Percentiles rank a stretch among this genome's conserved stretches.
phyloP scores from a whole-genome alignment of 2,329 filamentous ascomycete species.

The Cytospora leucostoma region DNA sequence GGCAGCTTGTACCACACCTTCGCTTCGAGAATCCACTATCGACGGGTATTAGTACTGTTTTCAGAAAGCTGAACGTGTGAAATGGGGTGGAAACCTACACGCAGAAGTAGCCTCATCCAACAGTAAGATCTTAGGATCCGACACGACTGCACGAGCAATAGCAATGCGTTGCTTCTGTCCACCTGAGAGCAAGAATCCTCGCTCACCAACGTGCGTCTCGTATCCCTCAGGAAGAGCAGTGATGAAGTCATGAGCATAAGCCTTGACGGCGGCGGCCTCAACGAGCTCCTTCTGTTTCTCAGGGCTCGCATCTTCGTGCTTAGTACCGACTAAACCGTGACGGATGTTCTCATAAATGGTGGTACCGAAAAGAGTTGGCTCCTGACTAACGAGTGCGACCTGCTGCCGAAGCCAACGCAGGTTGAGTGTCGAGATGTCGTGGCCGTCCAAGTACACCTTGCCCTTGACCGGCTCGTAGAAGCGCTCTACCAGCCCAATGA shows the following conservation, averaged over 20 bases:
- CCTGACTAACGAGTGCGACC: constrained; percentile 89
- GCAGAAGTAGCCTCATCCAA: constrained; percentile 82
- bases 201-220: constrained; percentile 91
- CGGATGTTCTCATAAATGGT: constrained; percentile 88
- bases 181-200: constrained; percentile 88
- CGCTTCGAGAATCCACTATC: constrained; percentile 89
- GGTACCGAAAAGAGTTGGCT: constrained; percentile 86
- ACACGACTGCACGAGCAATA: constrained; percentile 87
- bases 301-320: constrained; percentile 66
- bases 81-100: constrained; percentile 13
- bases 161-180: constrained; percentile 97
- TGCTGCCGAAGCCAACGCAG: constrained; percentile 89
- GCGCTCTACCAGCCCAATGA: constrained; percentile 88
- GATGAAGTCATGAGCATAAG: constrained; percentile 95
- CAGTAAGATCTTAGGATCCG: constrained; percentile 86
- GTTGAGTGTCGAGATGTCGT: constrained; percentile 79
- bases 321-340: constrained; percentile 86
- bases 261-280: constrained; percentile 79
- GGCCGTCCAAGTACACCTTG: constrained; percentile 76
- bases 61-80: accelerated
- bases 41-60: constrained; percentile 44
- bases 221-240: constrained; percentile 80
- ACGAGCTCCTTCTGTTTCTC: constrained; percentile 72
- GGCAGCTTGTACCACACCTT: constrained; percentile 91
- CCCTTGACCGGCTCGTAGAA: constrained; percentile 92